Evolutionary conservation across 2,329 filamentous ascomycete species (phyloP).

Genomic region (Monilinia laxa): DNA sequence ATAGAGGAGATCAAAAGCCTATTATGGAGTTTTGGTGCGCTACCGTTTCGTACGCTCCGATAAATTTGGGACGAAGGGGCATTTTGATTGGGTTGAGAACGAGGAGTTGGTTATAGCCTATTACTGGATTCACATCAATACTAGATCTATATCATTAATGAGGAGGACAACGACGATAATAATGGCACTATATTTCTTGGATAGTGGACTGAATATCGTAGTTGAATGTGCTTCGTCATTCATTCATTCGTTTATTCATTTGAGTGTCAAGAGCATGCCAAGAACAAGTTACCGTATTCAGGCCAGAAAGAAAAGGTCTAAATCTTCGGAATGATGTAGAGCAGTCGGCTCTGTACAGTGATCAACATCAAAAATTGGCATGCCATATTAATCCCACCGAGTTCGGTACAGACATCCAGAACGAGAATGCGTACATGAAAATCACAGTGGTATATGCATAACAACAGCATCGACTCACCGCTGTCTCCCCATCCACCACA

Average conservation of each 20-base stretch:
- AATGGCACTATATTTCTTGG: neutral
- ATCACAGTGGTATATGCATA: constrained; percentile 5
- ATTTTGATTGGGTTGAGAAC: constrained; percentile 16
- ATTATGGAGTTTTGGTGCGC: neutral
- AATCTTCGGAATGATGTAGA: neutral
- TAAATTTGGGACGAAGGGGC: neutral
- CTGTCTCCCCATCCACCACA: neutral
- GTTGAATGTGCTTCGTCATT: neutral
- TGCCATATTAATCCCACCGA: neutral
- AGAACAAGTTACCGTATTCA: neutral
- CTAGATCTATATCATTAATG: neutral
- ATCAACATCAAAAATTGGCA: neutral
- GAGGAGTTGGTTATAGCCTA: neutral
- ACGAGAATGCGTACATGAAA: neutral
- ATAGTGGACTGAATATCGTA: neutral
- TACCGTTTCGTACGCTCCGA: constrained; percentile 7
- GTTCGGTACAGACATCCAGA: constrained; percentile 1
- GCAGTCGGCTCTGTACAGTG: neutral
- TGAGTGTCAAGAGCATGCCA: neutral
- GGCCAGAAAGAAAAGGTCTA: neutral
- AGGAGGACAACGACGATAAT: neutral
- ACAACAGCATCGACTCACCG: neutral
- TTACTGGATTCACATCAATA: neutral
- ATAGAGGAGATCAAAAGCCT: neutral
- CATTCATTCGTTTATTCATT: neutral